Percentiles rank a stretch among this genome's conserved stretches.
Conservation (phyloP, 2,329 filamentous ascomycete species). For the Fonsecaea pedrosoi region DNA sequence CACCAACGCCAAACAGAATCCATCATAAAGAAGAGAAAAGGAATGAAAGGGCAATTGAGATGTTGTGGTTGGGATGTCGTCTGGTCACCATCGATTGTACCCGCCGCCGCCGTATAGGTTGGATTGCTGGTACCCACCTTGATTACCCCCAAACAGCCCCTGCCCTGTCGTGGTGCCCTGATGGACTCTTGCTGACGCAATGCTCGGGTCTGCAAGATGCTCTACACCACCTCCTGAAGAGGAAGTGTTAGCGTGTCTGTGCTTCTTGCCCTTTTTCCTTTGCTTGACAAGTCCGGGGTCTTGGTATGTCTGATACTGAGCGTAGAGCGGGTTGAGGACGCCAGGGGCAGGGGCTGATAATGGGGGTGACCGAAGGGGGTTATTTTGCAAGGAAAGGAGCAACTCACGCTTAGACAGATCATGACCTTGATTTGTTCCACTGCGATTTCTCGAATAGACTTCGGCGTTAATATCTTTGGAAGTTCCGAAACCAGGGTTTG, state of each 20-base stretch:
- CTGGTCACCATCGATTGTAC: constrained; percentile 70
- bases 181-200: constrained; percentile 97
- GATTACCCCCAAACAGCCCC: constrained; percentile 86
- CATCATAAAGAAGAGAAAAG: constrained; percentile 31
- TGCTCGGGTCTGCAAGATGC: constrained; percentile 99
- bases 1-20: constrained; percentile 42
- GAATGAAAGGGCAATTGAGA: constrained; percentile 38
- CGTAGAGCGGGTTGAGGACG: constrained; percentile 91
- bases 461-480: constrained; percentile 77
- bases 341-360: constrained; percentile 80
- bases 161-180: constrained; percentile 86
- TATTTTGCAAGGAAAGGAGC: constrained; percentile 90
- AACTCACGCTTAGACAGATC: constrained; percentile 98
- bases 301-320: constrained; percentile 77
- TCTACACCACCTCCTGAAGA: constrained; percentile 99
- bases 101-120: constrained; percentile 77
- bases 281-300: constrained; percentile 89
- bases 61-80: constrained; percentile 37
- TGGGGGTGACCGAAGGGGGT: constrained; percentile 80
- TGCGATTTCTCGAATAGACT: constrained; percentile 75
- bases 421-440: constrained; percentile 70
- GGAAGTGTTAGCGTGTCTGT: constrained; percentile 99
- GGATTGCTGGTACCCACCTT: constrained; percentile 84
- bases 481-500: constrained; percentile 65
- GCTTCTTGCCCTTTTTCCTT: constrained; percentile 99